Evolutionary conservation across 768 basidiomycete species (phyloP).

Genomic region (Pulveroboletus sp.): DNA sequence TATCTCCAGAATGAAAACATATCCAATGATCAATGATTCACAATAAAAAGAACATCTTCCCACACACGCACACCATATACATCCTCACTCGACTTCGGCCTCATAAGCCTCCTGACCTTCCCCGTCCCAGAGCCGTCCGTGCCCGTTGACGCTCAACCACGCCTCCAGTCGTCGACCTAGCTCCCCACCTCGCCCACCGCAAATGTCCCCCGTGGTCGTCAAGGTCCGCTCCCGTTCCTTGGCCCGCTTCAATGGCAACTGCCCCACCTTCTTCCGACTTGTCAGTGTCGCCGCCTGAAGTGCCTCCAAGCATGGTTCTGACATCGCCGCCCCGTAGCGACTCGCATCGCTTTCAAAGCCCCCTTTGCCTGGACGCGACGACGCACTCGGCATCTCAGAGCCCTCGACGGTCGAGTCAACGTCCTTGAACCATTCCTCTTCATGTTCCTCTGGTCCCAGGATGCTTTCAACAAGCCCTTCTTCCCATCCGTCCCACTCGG

Average conservation of each 20-base stretch:
- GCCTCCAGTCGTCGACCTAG: slow-evolving; percentile 71
- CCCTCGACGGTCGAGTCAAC: slow-evolving; percentile 24
- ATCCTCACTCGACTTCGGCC: slow-evolving; percentile 10
- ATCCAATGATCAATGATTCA: no score
- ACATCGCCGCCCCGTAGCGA: neutral
- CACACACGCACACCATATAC: no score
- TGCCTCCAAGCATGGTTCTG: slow-evolving; percentile 17
- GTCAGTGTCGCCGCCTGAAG: slow-evolving; percentile 25
- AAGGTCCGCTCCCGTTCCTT: slow-evolving; percentile 68
- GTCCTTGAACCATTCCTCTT: slow-evolving; percentile 67
- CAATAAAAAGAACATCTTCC: no score
- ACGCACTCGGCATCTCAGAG: slow-evolving; percentile 16
- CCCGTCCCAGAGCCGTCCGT: slow-evolving; percentile 14
- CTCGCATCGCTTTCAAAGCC: neutral
- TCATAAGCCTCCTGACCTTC: slow-evolving; percentile 15
- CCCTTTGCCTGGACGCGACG: neutral
- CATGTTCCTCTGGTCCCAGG: slow-evolving; percentile 65
- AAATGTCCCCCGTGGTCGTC: slow-evolving; percentile 68
- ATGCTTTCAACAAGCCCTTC: slow-evolving; percentile 76
- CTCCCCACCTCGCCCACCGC: slow-evolving; percentile 77
- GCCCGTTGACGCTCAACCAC: slow-evolving; percentile 50
- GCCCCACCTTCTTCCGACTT: slow-evolving; percentile 38
- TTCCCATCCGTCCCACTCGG: slow-evolving; percentile 91
- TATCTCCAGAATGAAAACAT: no score
- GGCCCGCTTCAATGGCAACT: slow-evolving; percentile 54